Evolutionary conservation across 192 early-diverging fungal species (phyloP), one percentile per base, ranked within the genome.

Genomic region (Umbelopsis sp.): DNA sequence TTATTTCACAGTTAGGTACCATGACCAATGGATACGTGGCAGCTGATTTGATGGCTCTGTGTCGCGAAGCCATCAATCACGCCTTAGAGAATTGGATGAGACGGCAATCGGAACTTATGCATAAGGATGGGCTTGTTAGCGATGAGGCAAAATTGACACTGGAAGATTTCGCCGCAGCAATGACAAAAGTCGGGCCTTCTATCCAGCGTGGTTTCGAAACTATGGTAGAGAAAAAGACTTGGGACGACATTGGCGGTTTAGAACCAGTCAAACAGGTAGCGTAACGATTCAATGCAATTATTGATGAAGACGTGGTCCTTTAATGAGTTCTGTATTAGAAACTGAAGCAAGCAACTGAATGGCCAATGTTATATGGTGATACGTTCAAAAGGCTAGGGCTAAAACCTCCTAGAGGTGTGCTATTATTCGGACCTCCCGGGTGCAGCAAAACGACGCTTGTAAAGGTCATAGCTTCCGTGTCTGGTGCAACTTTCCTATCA

Each of bases 391-490:
- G 90, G 23, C 78, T 99, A 13, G 95, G 98, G 3, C 69, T 99
- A 33, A 85, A 81, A 44, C 90, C 92, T 0, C 91, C 95, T 1
- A 78, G 92, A 20, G 98, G 98, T 2, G 89, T 99, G 1, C 78
- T 99, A n/a, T 80, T 99, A 9, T 96, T 96, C 76, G 98, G 98
- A 2, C 98, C 98, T 21, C 97, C 98, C 3, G 98, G 96, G 11
- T 99, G 97, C 78, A 94, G 92, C 81, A 99, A 99, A 75, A 99
- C 98, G 0, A 97, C 96, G 1, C 79, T 99, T 7, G 95, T 93
- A 10, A 93, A 86, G 78, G 85, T 91, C 13, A 90, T 98, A 61
- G 97, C 96, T 0, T 83, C 87, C n/a, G 87, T 87, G 16, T 89
- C 90, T 12, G 86, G 88, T n/a, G 85, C 91, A 4, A 88, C 89